Base-by-base conservation (phyloP, 495 filamentous ascomycete species). In the Polyplosphaeria fusca region DNA sequence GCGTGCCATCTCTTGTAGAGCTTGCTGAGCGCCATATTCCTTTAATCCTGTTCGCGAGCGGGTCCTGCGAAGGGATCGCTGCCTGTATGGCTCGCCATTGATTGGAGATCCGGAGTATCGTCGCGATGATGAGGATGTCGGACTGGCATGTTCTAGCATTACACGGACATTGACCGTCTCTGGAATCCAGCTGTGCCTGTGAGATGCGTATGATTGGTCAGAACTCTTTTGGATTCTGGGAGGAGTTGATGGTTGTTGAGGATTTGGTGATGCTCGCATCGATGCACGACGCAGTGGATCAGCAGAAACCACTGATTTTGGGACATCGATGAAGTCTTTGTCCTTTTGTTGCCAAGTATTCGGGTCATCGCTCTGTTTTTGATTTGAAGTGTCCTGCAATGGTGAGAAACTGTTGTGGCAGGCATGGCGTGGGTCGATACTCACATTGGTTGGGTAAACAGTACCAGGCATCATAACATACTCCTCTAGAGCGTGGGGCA, bases 121-220 rank as follows among this genome's bases (percentile, higher is more conserved):
- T 18, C 39, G 55, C 7, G 55, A 28, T 0, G 50, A 52, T 5
- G 44, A n/a, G 20, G 55, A 55, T 7, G 22, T 39, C 1, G 52
- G 42, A 24, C 35, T 20, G 24, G 26, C 39, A 20, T 59, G 50
- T 35, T 64, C 61, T 11, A 64, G 41, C 7, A 57, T 44, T 27
- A 64, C 61, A 24, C 56, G 61, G 18, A 64, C 61, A 41, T 64
- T 60, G 39, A 64, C 24, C 12, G 61, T 64, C 13, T 64, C 56
- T 11, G 60, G 60, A 4, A 32, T 43, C 55, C 55, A 64, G 32
- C 50, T 60, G 16, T 51, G 51, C 28, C 54, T 1, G 14, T 7
- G 30, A 14, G 30, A 7, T 14, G 30, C 7, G 14, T 35, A 22
- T n/a, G 23, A 19, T n/a, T 48, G 61, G 1, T 16, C 23, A 1